Percentiles rank a stretch among this genome's conserved stretches.
phyloP scores from a whole-genome alignment of 192 early-diverging fungal species.

The Backusella psychrophila region DNA sequence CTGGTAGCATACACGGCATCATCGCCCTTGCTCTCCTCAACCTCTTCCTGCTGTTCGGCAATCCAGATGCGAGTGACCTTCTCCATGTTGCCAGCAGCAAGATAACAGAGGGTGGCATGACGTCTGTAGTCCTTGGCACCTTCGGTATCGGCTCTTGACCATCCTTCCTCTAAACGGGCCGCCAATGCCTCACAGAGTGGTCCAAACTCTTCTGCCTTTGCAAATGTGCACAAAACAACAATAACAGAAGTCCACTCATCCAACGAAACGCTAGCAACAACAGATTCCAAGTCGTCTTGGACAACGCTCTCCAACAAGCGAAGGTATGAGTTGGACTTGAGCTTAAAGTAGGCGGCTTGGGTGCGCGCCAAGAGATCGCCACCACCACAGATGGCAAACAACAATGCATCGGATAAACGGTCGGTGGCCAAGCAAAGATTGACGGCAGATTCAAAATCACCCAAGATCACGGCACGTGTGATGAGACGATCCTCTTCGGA shows the following conservation, averaged over 20 bases:
- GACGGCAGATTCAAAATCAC: conserved; percentile 94
- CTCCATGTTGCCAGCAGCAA: conserved; percentile 79
- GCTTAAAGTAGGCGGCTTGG: conserved; percentile 74
- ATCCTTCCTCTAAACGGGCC: conserved; percentile 51
- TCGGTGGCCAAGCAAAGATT: conserved; percentile 79
- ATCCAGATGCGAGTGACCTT: conserved; percentile 87
- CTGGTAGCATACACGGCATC: conserved; percentile 33
- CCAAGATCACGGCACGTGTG: conserved; percentile 80
- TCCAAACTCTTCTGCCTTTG: conserved; percentile 79
- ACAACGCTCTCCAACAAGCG: conserved; percentile 84
- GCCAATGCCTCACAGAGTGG: conserved; percentile 68
- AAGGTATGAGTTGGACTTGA: conserved; percentile 66
- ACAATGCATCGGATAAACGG: conserved; percentile 61
- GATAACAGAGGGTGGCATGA: conserved; percentile 80
- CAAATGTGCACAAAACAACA: conserved; percentile 93
- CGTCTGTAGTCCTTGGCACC: conserved; percentile 33
- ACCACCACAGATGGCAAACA: conserved; percentile 88
- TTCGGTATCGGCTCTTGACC: conserved; percentile 16
- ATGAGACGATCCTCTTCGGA: conserved; percentile 78
- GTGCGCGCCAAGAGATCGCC: conserved; percentile 35
- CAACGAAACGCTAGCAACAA: conserved; percentile 75
- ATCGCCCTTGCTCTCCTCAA: conserved; percentile 15
- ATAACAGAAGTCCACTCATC: conserved; percentile 91
- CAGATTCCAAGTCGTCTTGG: conserved; percentile 75
- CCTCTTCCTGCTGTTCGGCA: conserved; percentile 52